Percentiles rank a stretch among this genome's conserved stretches.
These are phyloP conservation scores for Aspergillus arachidicola DNA, from an alignment of 2,329 filamentous ascomycete genomes.

Conservation along the genomic window DNA sequence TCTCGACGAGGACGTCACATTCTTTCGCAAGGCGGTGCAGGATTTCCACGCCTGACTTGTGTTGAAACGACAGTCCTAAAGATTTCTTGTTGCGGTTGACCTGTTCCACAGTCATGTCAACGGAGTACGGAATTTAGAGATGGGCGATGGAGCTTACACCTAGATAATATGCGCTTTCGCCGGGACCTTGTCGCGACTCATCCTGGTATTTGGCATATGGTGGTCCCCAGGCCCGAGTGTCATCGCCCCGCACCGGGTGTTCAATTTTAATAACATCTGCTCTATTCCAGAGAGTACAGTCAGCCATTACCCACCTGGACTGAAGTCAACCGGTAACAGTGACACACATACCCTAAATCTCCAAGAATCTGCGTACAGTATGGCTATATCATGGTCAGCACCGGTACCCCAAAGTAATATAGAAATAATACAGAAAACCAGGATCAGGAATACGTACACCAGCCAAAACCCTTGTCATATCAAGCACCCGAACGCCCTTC, in stretches of 20 bases:
- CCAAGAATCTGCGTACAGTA: conserved; percentile 97
- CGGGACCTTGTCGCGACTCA: conserved; percentile 63
- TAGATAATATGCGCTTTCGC: conserved; percentile 94
- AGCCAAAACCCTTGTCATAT: conserved; percentile 95
- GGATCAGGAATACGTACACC: conserved; percentile 64
- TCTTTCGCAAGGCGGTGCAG: conserved; percentile 80
- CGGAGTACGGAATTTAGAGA: no score
- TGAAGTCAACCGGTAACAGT: neutral
- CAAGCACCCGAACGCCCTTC: conserved; percentile 83
- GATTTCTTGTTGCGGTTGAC: conserved; percentile 98
- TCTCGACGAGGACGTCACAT: conserved; percentile 93
- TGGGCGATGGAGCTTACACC: conserved; percentile 60
- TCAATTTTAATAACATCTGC: conserved; percentile 98
- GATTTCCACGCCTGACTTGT: conserved; percentile 79
- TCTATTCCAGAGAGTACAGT: conserved; percentile 47
- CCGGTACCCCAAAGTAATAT: neutral
- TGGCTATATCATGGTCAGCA: conserved; percentile 60
- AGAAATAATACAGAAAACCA: neutral
- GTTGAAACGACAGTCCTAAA: conserved; percentile 85
- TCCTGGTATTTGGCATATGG: conserved; percentile 81
- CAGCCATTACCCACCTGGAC: neutral
- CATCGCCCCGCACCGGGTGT: conserved; percentile 86
- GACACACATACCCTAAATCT: conserved; percentile 76
- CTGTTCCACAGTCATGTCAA: conserved; percentile 48
- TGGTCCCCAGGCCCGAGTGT: conserved; percentile 94